Base-by-base conservation (phyloP, 768 basidiomycete genomes). In the Amanita rimosa region DNA sequence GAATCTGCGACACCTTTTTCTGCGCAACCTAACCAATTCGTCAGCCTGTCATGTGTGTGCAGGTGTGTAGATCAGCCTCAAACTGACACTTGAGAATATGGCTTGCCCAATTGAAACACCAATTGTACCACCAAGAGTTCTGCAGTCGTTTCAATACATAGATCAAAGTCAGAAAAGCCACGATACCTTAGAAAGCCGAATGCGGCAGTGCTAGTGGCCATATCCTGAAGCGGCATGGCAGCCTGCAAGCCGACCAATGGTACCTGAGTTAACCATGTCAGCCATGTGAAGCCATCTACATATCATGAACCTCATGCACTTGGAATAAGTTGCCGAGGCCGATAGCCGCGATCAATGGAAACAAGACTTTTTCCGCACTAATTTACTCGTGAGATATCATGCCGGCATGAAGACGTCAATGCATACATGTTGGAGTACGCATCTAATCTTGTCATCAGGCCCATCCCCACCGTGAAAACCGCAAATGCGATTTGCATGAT, bases 211-310 rank as follows among this genome's bases (percentile, higher is more conserved):
- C 78, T 79, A 1, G 88, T 88, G 2, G 88, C 86, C 86, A 91
- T 88, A 54, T 91, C 86, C 55, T 79, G 81, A 13, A 87, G 57
- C 0, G 90, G 90, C 88, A 93, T 93, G 0, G 88, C 82, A 1
- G 87, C 85, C 64, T 92, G 89, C 11, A 92, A 64, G 11, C 72
- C 84, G 44, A 89, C 78, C 6, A 88, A 63, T 0, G 85, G 86
- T 4, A 70, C 70, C 78, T 82, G 56, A 37, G 48, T 26, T 17
- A 53, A 31, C 53, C 35, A 52, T 13, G 21, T 27, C 6, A 46
- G 31, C 24, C n/a, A 21, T n/a, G n/a, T 10, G n/a, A 46, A 16
- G 14, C 39, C 3, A 16, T n/a, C n/a, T n/a, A n/a, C n/a, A n/a
- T n/a, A 11, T 33, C n/a, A 46, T 11, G n/a, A 21, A 22, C 13